Evolutionary conservation across 352 stramenopile species (phyloP).

Genomic region (Phytopythium aichiense): DNA sequence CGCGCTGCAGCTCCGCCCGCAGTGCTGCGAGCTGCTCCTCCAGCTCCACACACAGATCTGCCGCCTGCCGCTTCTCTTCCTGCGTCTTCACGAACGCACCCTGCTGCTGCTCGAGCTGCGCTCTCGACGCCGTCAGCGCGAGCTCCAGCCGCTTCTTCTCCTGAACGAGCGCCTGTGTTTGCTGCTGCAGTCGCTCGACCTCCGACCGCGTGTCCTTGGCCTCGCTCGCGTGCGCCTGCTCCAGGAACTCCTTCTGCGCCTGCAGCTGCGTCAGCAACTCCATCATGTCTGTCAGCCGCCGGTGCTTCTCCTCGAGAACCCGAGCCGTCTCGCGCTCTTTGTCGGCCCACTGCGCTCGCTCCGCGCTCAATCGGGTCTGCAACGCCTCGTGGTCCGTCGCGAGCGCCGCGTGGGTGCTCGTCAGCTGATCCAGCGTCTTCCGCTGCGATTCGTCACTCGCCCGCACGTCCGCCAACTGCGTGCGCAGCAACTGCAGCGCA

Average conservation of each 20-base stretch:
- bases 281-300: slow-evolving; percentile 60
- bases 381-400: slow-evolving; percentile 25
- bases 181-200: slow-evolving; percentile 35
- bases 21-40: slow-evolving; percentile 26
- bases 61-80: slow-evolving; percentile 27
- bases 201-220: slow-evolving; percentile 32
- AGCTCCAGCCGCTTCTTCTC: slow-evolving; percentile 42
- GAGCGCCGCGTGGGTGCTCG: slow-evolving; percentile 12
- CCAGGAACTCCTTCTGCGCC: slow-evolving; percentile 39
- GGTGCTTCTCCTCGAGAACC: slow-evolving; percentile 43
- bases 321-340: slow-evolving; percentile 23
- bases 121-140: slow-evolving; percentile 14
- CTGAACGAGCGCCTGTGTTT: slow-evolving; percentile 20
- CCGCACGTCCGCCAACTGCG: slow-evolving; percentile 9
- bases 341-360: slow-evolving; percentile 28
- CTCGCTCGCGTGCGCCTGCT: slow-evolving; percentile 40
- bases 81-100: slow-evolving; percentile 25
- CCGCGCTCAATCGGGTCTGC: slow-evolving; percentile 12
- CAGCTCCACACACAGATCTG: slow-evolving; percentile 9
- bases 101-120: slow-evolving; percentile 26
- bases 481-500: slow-evolving; percentile 23
- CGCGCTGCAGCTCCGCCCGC: slow-evolving; percentile 16
- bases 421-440: slow-evolving; percentile 8
- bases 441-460: slow-evolving; percentile 11
- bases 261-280: slow-evolving; percentile 55